phyloP scores from a whole-genome alignment of 2,329 filamentous ascomycete species.

The Lasiodiplodia hormozganensis region DNA sequence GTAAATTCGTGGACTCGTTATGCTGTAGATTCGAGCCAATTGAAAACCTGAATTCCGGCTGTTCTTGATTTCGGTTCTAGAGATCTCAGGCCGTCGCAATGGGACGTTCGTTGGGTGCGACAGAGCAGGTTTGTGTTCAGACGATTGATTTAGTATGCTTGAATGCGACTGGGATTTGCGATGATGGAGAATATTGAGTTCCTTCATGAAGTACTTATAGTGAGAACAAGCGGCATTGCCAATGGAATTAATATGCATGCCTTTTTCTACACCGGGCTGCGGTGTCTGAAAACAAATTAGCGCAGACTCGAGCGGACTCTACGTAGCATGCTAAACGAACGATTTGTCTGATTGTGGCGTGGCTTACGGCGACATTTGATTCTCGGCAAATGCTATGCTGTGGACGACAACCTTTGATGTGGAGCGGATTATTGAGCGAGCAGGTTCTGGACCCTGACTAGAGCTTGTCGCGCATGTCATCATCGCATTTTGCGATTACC shows the following conservation, averaged over 20 bases:
- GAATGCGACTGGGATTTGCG: too few relatives aligned
- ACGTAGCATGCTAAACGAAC: not conserved
- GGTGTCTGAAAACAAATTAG: slow-evolving; percentile 11
- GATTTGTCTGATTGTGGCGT: not conserved
- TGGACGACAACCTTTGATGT: not conserved
- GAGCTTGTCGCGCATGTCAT: slow-evolving; percentile 22
- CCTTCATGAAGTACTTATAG: not conserved
- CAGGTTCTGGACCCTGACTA: slow-evolving; percentile 8
- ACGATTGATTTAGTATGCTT: too few relatives aligned
- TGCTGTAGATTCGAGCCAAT: not conserved
- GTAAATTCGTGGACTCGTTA: not conserved
- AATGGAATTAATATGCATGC: not conserved
- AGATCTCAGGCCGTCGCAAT: not conserved
- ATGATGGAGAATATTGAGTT: not conserved
- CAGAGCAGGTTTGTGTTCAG: not conserved
- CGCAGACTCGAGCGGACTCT: not conserved
- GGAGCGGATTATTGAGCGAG: not conserved
- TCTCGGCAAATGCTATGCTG: not conserved
- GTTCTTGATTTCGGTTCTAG: not conserved
- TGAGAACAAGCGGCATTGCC: not conserved
- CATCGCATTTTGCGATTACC: slow-evolving; percentile 2
- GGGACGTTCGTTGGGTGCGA: not conserved
- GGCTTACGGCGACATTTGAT: not conserved
- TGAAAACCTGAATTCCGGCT: not conserved
- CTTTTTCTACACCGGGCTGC: not conserved